Percentiles rank a stretch among this genome's conserved stretches.
phyloP scores from a whole-genome alignment of 2,329 filamentous ascomycete species.

The Colletotrichum sp. region DNA sequence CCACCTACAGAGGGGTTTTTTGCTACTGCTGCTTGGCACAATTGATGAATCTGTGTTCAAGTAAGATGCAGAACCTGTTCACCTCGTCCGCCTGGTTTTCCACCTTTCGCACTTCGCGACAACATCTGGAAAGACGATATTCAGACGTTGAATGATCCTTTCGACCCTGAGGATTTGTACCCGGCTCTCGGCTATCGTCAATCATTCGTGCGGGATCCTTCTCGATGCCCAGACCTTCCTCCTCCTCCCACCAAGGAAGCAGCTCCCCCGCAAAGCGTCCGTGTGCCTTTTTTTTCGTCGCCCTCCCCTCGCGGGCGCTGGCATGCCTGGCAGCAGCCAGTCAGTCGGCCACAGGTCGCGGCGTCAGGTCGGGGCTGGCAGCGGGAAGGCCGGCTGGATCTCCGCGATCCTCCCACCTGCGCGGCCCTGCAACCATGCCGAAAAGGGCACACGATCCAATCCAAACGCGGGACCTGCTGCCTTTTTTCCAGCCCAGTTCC shows the following conservation, averaged over 20 bases:
- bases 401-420: background rate
- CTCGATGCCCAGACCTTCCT: background rate
- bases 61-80: background rate
- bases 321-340: background rate
- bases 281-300: background rate
- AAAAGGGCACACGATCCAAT: background rate
- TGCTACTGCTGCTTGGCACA: background rate
- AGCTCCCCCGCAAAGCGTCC: background rate
- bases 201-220: background rate
- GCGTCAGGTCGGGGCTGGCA: background rate
- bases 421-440: background rate
- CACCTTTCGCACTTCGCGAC: background rate
- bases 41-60: background rate
- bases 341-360: background rate
- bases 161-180: background rate
- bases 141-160: background rate
- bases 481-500: background rate
- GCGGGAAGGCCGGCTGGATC: constrained; percentile 10
- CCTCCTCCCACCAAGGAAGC: background rate
- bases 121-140: background rate
- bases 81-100: background rate
- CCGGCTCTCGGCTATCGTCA: background rate
- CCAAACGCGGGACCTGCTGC: background rate
- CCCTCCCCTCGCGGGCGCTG: background rate
- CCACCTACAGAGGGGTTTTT: background rate